Evolutionary conservation across 2,329 filamentous ascomycete species (phyloP).

Genomic region (Ramularia endophylla): DNA sequence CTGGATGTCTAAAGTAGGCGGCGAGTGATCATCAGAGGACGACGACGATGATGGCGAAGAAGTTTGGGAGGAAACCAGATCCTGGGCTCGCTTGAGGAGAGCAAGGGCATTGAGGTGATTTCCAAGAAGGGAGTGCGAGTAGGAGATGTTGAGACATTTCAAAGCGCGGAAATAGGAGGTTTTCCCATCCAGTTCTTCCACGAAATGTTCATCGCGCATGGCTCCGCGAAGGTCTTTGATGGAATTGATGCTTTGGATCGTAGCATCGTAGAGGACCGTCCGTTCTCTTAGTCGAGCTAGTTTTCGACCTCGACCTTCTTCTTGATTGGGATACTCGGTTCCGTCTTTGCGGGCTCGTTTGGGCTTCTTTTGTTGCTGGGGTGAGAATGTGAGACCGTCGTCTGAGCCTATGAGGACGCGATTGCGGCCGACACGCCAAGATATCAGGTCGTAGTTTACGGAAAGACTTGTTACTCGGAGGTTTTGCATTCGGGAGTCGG

Average conservation of each 20-base stretch:
- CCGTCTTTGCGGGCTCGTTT: conserved; percentile 45
- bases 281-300: conserved; percentile 78
- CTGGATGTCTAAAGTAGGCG: conserved; percentile 65
- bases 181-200: conserved; percentile 71
- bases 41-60: conserved; percentile 2
- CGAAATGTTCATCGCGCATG: conserved; percentile 71
- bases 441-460: conserved; percentile 89
- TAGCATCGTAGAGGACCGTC: conserved; percentile 84
- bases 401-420: conserved; percentile 76
- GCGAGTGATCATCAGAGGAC: conserved; percentile 34
- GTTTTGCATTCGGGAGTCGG: conserved; percentile 83
- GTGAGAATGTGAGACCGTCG: conserved; percentile 62
- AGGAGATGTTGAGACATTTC: conserved; percentile 80
- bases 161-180: conserved; percentile 80
- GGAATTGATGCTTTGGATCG: conserved; percentile 82
- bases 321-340: conserved; percentile 44
- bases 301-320: conserved; percentile 67
- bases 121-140: conserved; percentile 71
- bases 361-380: conserved; percentile 51
- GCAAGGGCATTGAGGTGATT: conserved; percentile 76
- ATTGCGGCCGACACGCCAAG: conserved; percentile 92
- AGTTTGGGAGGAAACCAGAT: conserved; percentile 46
- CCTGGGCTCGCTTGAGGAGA: conserved; percentile 66
- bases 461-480: conserved; percentile 88
- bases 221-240: conserved; percentile 87